Percentiles rank a stretch among this genome's conserved stretches.
Evolutionary conservation across 352 stramenopile species (phyloP).

Genomic region (Globisporangium viniferum): DNA sequence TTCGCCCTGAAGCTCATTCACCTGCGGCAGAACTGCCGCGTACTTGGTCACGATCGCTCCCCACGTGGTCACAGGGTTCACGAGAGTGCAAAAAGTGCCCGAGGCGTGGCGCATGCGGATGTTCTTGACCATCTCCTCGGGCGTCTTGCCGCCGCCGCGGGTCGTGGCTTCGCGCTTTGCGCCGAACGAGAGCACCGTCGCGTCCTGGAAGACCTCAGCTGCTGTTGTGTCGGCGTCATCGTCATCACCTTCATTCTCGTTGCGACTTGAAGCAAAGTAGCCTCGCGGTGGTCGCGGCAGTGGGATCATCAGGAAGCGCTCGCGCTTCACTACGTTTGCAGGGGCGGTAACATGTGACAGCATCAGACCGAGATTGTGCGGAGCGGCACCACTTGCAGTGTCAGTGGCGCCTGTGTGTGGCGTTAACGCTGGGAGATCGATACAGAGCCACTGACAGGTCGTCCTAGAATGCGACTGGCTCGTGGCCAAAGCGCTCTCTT

Average conservation of each 20-base stretch:
- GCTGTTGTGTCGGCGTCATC: neutral
- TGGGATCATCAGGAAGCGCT: slow-evolving; percentile 40
- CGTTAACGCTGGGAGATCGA: slow-evolving; percentile 39
- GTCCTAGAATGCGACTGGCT: neutral
- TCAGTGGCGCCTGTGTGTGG: neutral
- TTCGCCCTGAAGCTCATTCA: slow-evolving; percentile 45
- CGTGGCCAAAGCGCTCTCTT: slow-evolving; percentile 18
- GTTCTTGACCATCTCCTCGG: slow-evolving; percentile 79
- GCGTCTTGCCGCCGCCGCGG: slow-evolving; percentile 72
- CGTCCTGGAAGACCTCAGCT: slow-evolving; percentile 59
- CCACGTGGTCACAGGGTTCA: slow-evolving; percentile 52
- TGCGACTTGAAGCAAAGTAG: slow-evolving; percentile 2
- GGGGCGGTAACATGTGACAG: slow-evolving; percentile 29
- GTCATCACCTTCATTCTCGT: slow-evolving; percentile 2
- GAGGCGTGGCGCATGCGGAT: slow-evolving; percentile 86
- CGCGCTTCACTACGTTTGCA: neutral
- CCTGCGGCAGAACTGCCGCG: slow-evolving; percentile 31
- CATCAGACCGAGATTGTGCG: slow-evolving; percentile 61
- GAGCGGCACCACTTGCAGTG: neutral
- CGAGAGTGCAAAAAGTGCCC: slow-evolving; percentile 73
- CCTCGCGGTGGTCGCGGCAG: slow-evolving; percentile 33
- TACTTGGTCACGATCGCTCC: slow-evolving; percentile 37
- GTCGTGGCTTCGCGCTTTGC: slow-evolving; percentile 54
- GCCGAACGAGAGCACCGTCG: slow-evolving; percentile 56
- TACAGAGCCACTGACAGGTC: slow-evolving; percentile 47